phyloP scores from a whole-genome alignment of 1,284 basidiomycete genomes.

The Ceratobasidium theobromae region DNA sequence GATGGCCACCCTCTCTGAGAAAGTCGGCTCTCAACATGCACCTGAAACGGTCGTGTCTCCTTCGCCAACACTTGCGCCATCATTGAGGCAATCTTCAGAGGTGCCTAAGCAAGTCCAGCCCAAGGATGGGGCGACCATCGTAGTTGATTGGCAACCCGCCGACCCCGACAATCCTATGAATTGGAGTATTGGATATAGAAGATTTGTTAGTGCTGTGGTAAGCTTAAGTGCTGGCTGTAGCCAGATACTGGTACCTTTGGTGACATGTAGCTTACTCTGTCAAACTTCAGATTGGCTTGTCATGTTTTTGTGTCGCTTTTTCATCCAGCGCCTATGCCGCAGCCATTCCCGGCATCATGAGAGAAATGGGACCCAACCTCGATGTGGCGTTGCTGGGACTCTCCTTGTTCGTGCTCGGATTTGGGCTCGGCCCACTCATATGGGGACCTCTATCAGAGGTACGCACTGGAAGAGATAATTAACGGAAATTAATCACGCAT shows the following conservation, averaged over 20 bases:
- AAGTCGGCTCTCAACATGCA: background rate
- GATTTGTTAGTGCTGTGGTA: background rate
- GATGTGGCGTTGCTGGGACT: conserved; percentile 20
- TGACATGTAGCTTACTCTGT: background rate
- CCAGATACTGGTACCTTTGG: background rate
- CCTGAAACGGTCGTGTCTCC: background rate
- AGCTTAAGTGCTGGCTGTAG: background rate
- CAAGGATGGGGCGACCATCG: background rate
- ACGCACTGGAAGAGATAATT: background rate
- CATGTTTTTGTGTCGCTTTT: conserved; percentile 23
- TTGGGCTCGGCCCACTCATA: conserved; percentile 23
- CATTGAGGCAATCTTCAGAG: conserved; percentile 10
- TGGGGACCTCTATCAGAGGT: conserved; percentile 30
- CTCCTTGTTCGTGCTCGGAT: conserved; percentile 23
- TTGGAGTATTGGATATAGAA: conserved; percentile 1
- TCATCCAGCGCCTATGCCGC: conserved; percentile 25
- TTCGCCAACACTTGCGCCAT: conserved; percentile 20
- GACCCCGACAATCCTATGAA: conserved; percentile 30
- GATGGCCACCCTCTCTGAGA: background rate
- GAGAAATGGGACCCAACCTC: background rate
- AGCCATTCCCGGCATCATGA: conserved; percentile 15
- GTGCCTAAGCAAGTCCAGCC: background rate
- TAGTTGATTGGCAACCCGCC: conserved; percentile 1
- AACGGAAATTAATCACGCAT: background rate
- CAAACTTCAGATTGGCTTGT: conserved; percentile 2